phyloP scores from a whole-genome alignment of 2,329 filamentous ascomycete genomes.

The Aspergillus alliaceus region DNA sequence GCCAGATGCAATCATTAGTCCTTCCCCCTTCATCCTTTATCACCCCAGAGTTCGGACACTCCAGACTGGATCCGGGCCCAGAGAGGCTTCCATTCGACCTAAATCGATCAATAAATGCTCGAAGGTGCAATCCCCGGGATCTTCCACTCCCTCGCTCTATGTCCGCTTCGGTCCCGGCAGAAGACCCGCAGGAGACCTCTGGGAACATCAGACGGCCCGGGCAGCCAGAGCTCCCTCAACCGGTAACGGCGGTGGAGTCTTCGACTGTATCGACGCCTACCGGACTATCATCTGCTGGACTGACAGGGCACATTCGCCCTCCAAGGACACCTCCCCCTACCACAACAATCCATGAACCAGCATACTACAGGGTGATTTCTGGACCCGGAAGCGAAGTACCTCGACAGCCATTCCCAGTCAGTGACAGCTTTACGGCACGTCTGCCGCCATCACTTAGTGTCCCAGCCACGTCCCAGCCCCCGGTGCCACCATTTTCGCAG shows the following conservation, averaged over 20 bases:
- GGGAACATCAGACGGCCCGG: slow-evolving; percentile 32
- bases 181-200: slow-evolving; percentile 39
- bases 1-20: slow-evolving; percentile 44
- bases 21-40: slow-evolving; percentile 39
- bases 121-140: slow-evolving; percentile 40
- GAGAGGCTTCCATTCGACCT: slow-evolving; percentile 36
- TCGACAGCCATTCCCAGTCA: slow-evolving; percentile 17
- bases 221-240: slow-evolving; percentile 29
- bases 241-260: slow-evolving; percentile 18
- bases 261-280: slow-evolving; percentile 10
- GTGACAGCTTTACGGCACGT: slow-evolving; percentile 20
- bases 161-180: slow-evolving; percentile 42
- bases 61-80: slow-evolving; percentile 34
- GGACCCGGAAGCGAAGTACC: slow-evolving; percentile 15
- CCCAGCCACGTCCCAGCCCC: slow-evolving; percentile 17
- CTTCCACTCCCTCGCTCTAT: slow-evolving; percentile 43
- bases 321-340: slow-evolving; percentile 17
- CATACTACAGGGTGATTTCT: slow-evolving; percentile 16
- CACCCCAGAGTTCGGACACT: slow-evolving; percentile 37
- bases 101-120: slow-evolving; percentile 37
- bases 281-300: slow-evolving; percentile 7
- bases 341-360: slow-evolving; percentile 11
- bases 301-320: slow-evolving; percentile 12
- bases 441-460: slow-evolving; percentile 22
- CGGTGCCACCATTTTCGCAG: slow-evolving; percentile 26